Evolutionary conservation across 1,139 yeast species (phyloP).

Genomic region (Pichia inconspicua): DNA sequence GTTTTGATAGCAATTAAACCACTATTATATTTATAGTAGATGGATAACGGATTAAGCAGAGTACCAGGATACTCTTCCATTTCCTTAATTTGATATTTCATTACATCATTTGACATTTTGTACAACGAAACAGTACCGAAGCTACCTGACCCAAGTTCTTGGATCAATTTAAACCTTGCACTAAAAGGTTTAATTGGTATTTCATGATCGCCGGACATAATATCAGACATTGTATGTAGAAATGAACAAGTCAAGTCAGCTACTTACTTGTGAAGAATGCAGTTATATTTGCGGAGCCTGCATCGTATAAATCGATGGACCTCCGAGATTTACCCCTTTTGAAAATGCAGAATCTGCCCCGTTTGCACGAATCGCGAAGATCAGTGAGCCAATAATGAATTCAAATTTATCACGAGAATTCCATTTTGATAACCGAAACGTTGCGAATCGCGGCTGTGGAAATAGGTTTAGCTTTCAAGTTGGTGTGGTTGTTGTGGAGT

Average conservation of each 20-base stretch:
- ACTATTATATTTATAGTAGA: conserved; percentile 15
- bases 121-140: conserved; percentile 71
- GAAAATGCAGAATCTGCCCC: not conserved
- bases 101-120: conserved; percentile 29
- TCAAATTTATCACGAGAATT: no score
- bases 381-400: not conserved
- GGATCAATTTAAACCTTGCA: conserved; percentile 41
- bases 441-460: no score
- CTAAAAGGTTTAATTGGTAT: conserved; percentile 22
- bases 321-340: not conserved
- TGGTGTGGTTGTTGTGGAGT: not conserved
- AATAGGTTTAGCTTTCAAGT: not conserved
- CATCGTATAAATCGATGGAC: not conserved
- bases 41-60: conserved; percentile 40
- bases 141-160: conserved; percentile 64
- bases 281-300: not conserved
- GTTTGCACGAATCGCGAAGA: not conserved
- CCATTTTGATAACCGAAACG: no score
- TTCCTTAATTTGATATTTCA: conserved; percentile 7
- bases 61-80: conserved; percentile 33
- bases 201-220: not conserved
- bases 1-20: conserved; percentile 78
- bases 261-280: not conserved
- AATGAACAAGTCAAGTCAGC: no score
- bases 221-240: not conserved